Conservation (phyloP, 202 grass and related monocot species). For the Miscanthus sacchariflorus region DNA sequence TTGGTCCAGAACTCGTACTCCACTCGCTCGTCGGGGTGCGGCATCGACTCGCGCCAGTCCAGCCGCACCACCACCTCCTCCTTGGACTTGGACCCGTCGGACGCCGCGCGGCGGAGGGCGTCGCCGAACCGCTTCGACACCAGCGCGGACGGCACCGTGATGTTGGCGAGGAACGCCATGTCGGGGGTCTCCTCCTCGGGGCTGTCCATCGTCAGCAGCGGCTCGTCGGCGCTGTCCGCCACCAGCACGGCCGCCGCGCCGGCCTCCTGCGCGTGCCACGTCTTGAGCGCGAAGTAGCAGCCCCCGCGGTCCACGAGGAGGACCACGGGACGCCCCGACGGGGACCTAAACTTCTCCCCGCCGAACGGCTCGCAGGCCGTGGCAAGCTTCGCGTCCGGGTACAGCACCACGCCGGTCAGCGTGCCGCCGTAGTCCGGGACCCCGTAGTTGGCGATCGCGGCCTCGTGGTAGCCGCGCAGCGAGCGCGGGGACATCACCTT, state of each 20-base stretch:
- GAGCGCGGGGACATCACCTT: conserved; percentile 69
- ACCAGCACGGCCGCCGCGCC: conserved; percentile 88
- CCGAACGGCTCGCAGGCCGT: conserved; percentile 62
- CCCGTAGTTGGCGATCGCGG: conserved; percentile 92
- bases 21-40: conserved; percentile 81
- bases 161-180: conserved; percentile 70
- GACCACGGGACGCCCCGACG: conserved; percentile 66
- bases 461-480: conserved; percentile 62
- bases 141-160: conserved; percentile 84
- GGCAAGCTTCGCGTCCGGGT: conserved; percentile 51
- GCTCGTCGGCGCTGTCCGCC: conserved; percentile 72
- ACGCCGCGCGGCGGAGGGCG: conserved; percentile 53
- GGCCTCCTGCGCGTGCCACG: conserved; percentile 85
- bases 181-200: conserved; percentile 66
- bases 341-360: conserved; percentile 49
- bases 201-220: conserved; percentile 84
- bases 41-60: conserved; percentile 93
- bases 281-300: conserved; percentile 95
- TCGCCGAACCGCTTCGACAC: conserved; percentile 56
- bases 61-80: conserved; percentile 71
- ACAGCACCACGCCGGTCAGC: conserved; percentile 72
- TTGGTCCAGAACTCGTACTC: conserved; percentile 99
- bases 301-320: conserved; percentile 97
- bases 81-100: not conserved
- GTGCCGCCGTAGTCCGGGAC: conserved; percentile 89